Conservation (phyloP, 331 rosid genomes). For the Rosa hybrid region DNA sequence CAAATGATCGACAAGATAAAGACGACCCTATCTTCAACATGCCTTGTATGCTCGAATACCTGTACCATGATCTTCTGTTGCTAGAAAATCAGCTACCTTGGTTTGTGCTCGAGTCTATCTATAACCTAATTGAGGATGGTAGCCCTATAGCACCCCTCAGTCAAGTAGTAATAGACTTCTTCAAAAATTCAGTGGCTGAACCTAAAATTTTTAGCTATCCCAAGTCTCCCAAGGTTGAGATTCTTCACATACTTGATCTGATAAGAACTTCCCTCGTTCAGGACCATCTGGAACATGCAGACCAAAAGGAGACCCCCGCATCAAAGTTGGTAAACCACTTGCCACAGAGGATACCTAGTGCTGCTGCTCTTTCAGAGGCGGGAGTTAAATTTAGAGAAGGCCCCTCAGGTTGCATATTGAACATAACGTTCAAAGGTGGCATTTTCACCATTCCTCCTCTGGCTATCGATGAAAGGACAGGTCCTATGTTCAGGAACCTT, state of each 20-base stretch:
- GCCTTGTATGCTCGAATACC: not conserved
- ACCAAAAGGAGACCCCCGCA: not conserved
- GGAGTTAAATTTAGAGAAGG: not conserved
- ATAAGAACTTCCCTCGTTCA: not conserved
- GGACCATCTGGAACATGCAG: not conserved
- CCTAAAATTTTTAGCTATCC: not conserved
- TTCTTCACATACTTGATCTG: not conserved
- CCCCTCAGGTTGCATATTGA: not conserved
- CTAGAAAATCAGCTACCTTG: conserved; percentile 36
- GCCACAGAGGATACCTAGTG: conserved; percentile 7
- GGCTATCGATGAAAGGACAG: conserved; percentile 13
- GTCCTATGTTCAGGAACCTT: conserved; percentile 16
- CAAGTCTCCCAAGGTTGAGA: accelerated
- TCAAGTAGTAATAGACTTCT: not conserved
- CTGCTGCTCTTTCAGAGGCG: not conserved
- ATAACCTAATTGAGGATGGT: not conserved
- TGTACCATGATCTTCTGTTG: conserved; percentile 22
- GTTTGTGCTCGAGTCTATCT: conserved; percentile 11
- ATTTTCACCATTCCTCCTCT: not conserved
- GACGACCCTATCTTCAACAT: conserved; percentile 24
- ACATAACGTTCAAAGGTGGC: not conserved
- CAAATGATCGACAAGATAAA: not conserved
- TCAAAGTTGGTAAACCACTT: not conserved
- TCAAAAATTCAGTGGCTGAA: not conserved
- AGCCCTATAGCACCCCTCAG: not conserved